Conservation (phyloP, 2,329 filamentous ascomycete species). For the Fusarium gaditjirri region DNA sequence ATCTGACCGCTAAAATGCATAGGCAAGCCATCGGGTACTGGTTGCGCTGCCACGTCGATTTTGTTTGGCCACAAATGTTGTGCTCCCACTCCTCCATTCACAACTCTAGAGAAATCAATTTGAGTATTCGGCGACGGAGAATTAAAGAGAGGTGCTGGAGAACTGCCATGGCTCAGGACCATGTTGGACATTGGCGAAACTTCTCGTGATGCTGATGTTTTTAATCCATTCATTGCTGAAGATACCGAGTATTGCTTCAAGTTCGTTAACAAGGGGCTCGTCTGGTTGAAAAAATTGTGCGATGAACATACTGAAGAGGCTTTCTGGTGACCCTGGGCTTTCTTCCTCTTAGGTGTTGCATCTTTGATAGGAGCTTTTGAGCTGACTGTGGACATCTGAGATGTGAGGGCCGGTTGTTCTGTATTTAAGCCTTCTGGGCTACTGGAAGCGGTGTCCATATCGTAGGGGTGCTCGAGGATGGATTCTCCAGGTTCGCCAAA, state of each 20-base stretch:
- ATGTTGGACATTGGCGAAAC: slow-evolving; percentile 65
- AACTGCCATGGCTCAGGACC: slow-evolving; percentile 63
- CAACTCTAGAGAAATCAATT: slow-evolving; percentile 52
- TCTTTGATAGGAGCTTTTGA: slow-evolving; percentile 47
- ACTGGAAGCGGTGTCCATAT: slow-evolving; percentile 68
- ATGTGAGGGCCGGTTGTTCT: slow-evolving; percentile 53
- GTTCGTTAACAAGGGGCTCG: slow-evolving; percentile 35
- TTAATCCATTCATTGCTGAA: slow-evolving; percentile 61
- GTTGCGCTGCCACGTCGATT: slow-evolving; percentile 39
- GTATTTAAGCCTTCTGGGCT: slow-evolving; percentile 59
- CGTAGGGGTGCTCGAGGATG: slow-evolving; percentile 62
- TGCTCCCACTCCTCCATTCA: slow-evolving; percentile 40
- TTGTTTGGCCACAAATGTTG: slow-evolving; percentile 52
- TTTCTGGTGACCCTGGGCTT: slow-evolving; percentile 43
- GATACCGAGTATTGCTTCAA: slow-evolving; percentile 62
- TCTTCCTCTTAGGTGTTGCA: slow-evolving; percentile 41
- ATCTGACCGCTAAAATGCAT: slow-evolving; percentile 43
- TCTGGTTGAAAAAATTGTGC: not conserved
- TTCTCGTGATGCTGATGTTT: slow-evolving; percentile 61
- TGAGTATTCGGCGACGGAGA: slow-evolving; percentile 58
- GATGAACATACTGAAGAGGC: slow-evolving; percentile 54
- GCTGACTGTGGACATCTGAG: slow-evolving; percentile 55
- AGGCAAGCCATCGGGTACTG: slow-evolving; percentile 40
- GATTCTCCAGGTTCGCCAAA: slow-evolving; percentile 49
- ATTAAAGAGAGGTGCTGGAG: slow-evolving; percentile 60